Evolutionary conservation across 192 early-diverging fungal species (phyloP).

Genomic region (Linnemannia exigua): DNA sequence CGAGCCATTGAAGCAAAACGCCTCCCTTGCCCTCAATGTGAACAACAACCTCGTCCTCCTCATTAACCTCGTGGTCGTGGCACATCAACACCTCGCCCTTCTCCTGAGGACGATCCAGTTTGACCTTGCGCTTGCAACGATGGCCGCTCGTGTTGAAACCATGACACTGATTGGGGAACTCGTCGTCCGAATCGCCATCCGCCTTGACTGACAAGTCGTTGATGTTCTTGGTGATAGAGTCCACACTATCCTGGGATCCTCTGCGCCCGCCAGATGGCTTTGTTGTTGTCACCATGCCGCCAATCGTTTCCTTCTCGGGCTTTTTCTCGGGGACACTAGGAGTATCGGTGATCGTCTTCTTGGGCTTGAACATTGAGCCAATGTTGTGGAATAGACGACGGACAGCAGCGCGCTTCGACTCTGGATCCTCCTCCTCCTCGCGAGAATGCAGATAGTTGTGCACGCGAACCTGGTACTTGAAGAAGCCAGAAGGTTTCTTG

Average conservation of each 20-base stretch:
- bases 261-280: not conserved
- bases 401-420: slow-evolving; percentile 21
- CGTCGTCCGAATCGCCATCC: slow-evolving; percentile 15
- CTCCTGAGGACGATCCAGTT: slow-evolving; percentile 39
- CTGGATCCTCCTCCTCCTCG: slow-evolving; percentile 18
- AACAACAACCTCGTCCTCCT: slow-evolving; percentile 55
- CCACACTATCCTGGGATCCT: slow-evolving; percentile 20
- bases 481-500: slow-evolving; percentile 24
- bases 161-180: slow-evolving; percentile 49
- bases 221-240: slow-evolving; percentile 21
- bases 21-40: slow-evolving; percentile 56
- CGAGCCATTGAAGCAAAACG: slow-evolving; percentile 52
- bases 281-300: not conserved
- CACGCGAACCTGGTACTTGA: slow-evolving; percentile 34
- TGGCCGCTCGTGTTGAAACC: slow-evolving; percentile 46
- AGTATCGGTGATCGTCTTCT: slow-evolving; percentile 1
- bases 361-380: slow-evolving; percentile 13
- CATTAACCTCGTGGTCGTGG: slow-evolving; percentile 49
- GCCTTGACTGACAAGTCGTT: slow-evolving; percentile 24
- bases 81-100: slow-evolving; percentile 53
- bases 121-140: slow-evolving; percentile 53
- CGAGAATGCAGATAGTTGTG: slow-evolving; percentile 22
- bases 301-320: slow-evolving; percentile 14
- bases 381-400: slow-evolving; percentile 14
- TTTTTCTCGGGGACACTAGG: slow-evolving; percentile 24